Conservation (phyloP, 768 basidiomycete species). For the Trametes cubensis region DNA sequence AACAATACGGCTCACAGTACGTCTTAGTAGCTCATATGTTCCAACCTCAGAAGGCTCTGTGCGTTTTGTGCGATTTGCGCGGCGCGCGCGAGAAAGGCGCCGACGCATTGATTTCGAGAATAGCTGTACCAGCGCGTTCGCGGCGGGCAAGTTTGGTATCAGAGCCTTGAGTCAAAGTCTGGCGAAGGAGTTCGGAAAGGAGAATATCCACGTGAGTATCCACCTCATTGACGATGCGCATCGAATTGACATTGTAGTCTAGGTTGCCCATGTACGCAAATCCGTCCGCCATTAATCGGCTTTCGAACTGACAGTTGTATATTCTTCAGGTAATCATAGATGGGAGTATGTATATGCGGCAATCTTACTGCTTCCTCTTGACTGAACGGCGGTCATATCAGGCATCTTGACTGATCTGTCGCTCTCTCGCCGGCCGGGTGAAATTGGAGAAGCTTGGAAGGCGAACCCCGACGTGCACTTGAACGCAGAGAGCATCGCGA, state of each 20-base stretch:
- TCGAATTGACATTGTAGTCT: neutral
- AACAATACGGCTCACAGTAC: too few relatives aligned
- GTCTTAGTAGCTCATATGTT: too few relatives aligned
- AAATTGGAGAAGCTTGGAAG: constrained; percentile 39
- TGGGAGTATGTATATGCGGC: constrained; percentile 45
- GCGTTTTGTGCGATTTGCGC: too few relatives aligned
- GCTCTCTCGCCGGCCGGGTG: constrained; percentile 27
- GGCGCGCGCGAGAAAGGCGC: too few relatives aligned
- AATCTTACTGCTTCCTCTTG: neutral
- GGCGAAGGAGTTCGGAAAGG: constrained; percentile 45
- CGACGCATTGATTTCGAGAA: too few relatives aligned
- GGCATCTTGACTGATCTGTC: constrained; percentile 43
- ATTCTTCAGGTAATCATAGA: constrained; percentile 64
- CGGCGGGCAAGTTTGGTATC: constrained; percentile 43
- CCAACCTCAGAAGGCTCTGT: too few relatives aligned
- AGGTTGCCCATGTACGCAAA: constrained; percentile 65
- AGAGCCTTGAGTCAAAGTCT: constrained; percentile 44
- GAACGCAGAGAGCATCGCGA: constrained; percentile 69
- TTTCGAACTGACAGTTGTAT: neutral
- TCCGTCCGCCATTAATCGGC: neutral
- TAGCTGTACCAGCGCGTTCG: constrained; percentile 42
- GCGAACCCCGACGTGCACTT: constrained; percentile 51
- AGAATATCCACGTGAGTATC: constrained; percentile 44
- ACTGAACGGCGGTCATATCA: neutral
- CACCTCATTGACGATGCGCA: neutral